Evolutionary conservation across 495 filamentous ascomycete species (phyloP).

Genomic region (Podospora tetraspora): DNA sequence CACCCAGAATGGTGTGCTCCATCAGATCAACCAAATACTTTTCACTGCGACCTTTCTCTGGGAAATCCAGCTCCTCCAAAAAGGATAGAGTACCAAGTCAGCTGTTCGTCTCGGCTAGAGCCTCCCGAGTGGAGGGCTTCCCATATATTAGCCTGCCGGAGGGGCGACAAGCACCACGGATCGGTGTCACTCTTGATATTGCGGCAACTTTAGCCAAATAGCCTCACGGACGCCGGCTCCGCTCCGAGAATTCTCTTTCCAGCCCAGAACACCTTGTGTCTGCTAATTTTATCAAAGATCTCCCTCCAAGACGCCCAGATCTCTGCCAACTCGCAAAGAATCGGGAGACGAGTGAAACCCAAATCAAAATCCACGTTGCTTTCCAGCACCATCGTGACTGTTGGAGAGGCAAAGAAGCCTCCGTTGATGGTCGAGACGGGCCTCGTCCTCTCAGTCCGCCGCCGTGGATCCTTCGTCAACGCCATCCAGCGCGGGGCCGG

Average conservation of each 20-base stretch:
- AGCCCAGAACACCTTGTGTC: neutral
- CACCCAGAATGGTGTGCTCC: neutral
- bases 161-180: neutral
- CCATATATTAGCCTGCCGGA: neutral
- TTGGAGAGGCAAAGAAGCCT: too few relatives aligned
- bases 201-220: neutral
- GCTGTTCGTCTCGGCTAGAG: neutral
- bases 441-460: neutral
- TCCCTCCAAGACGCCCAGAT: neutral
- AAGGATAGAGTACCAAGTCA: neutral
- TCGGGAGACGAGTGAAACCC: neutral
- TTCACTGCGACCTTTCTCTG: conserved; percentile 2
- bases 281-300: neutral
- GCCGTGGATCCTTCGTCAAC: neutral
- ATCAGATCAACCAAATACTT: neutral
- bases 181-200: neutral
- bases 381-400: neutral
- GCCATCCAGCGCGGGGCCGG: neutral
- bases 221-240: neutral
- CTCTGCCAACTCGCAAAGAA: neutral
- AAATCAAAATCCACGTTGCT: neutral
- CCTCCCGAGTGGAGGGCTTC: neutral
- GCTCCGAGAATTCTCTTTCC: neutral
- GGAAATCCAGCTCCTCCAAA: neutral
- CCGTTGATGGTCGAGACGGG: neutral